phyloP scores from a whole-genome alignment of 2,329 filamentous ascomycete genomes.

The Trichoderma asperellum region DNA sequence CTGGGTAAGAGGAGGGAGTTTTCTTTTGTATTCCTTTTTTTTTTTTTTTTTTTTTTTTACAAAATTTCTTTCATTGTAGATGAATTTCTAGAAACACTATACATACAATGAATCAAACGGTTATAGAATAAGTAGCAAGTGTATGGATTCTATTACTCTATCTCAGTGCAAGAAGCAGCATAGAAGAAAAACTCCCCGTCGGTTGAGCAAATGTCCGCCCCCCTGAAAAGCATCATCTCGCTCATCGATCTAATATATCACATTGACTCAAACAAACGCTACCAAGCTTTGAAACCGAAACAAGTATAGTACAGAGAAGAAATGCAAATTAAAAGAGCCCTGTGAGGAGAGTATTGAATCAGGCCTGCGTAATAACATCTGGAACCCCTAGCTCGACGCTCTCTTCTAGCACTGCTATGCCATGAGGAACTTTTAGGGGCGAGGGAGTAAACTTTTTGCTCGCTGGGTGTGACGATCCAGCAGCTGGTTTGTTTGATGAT shows the following conservation, averaged over 20 bases:
- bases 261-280: slow-evolving; percentile 21
- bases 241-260: background rate
- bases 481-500: background rate
- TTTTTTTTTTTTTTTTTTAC: no score
- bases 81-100: background rate
- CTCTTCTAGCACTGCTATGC: slow-evolving; percentile 61
- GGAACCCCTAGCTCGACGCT: slow-evolving; percentile 53
- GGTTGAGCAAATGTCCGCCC: background rate
- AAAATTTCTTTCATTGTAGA: background rate
- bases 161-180: background rate
- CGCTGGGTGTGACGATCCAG: background rate
- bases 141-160: background rate
- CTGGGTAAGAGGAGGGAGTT: background rate
- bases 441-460: slow-evolving; percentile 29
- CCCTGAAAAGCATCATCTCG: background rate
- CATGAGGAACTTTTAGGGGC: slow-evolving; percentile 53
- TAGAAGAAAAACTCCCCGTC: background rate
- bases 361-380: slow-evolving; percentile 45
- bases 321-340: background rate
- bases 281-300: background rate
- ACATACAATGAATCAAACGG: background rate
- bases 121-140: background rate
- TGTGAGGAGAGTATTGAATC: background rate
- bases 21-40: background rate
- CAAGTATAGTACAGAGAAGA: background rate